Evolutionary conservation across 768 basidiomycete genomes (phyloP).

Genomic region (Auricularia cornea): DNA sequence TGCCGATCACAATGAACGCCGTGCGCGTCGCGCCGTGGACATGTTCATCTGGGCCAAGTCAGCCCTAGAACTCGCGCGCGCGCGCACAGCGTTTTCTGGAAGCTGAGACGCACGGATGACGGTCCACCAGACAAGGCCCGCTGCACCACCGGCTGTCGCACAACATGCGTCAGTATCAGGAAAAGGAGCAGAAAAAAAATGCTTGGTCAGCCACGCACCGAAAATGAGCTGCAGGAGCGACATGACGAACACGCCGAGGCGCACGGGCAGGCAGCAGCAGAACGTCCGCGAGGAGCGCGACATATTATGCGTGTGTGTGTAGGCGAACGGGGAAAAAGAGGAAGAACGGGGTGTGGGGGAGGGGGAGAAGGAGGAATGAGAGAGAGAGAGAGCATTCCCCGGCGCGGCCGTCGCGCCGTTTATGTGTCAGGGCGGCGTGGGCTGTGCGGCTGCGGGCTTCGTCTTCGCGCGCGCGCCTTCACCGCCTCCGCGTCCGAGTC

Average conservation of each 20-base stretch:
- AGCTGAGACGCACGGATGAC: slow-evolving; percentile 39
- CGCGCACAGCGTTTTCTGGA: background rate
- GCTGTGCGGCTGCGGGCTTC: no score
- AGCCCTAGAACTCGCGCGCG: slow-evolving; percentile 18
- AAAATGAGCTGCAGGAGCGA: slow-evolving; percentile 45
- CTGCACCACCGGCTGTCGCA: background rate
- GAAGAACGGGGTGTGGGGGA: no score
- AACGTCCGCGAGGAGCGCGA: slow-evolving; percentile 20
- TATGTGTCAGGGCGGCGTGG: no score
- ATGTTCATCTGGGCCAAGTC: slow-evolving; percentile 15
- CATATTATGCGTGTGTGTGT: background rate
- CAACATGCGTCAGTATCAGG: background rate
- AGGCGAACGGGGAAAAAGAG: no score
- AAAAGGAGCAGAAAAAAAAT: background rate
- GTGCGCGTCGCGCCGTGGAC: slow-evolving; percentile 24
- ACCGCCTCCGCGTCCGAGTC: no score
- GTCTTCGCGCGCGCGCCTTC: no score
- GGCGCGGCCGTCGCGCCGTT: no score
- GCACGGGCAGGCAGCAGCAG: slow-evolving; percentile 58
- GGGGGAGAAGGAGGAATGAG: no score
- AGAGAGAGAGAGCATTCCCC: no score
- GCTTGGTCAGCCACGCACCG: slow-evolving; percentile 42
- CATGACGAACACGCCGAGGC: slow-evolving; percentile 50
- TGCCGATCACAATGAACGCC: slow-evolving; percentile 41
- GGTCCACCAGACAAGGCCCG: slow-evolving; percentile 45